Conservation (phyloP, 177 flowering plant species). For the Vitis hybrid region DNA sequence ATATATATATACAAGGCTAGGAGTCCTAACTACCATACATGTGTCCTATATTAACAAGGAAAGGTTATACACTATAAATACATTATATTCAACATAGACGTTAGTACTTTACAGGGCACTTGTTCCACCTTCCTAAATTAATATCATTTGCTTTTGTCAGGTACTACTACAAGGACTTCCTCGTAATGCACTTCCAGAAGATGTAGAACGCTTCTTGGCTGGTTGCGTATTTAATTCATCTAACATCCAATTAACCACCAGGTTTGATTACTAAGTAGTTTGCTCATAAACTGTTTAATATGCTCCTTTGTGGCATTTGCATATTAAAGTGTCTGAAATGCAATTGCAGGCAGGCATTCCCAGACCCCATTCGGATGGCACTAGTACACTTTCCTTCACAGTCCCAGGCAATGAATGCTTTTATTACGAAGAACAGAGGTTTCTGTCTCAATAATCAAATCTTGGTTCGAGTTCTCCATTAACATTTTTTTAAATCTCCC, state of each 20-base stretch:
- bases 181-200: slow-evolving; percentile 47
- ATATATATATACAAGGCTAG: no score
- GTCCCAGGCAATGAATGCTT: slow-evolving; percentile 62
- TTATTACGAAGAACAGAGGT: slow-evolving; percentile 52
- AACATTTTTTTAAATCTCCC: slow-evolving; percentile 6
- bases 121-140: background rate
- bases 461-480: slow-evolving; percentile 62
- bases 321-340: slow-evolving; percentile 1
- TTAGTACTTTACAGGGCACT: no score
- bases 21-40: no score
- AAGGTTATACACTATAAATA: no score
- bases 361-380: slow-evolving; percentile 40
- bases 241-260: slow-evolving; percentile 28
- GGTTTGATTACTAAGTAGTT: slow-evolving; percentile 26
- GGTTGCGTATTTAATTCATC: slow-evolving; percentile 58
- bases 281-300: background rate
- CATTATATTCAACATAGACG: no score
- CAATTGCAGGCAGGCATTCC: slow-evolving; percentile 34
- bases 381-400: slow-evolving; percentile 57
- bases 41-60: no score
- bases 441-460: slow-evolving; percentile 68
- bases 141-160: slow-evolving; percentile 25
- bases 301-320: background rate
- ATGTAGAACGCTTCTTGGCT: slow-evolving; percentile 67
- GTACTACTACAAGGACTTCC: slow-evolving; percentile 68